Evolutionary conservation across 23 red algal species (phyloP), one percentile per base, ranked within the genome.

Genomic region (Gracilaria gracilis): DNA sequence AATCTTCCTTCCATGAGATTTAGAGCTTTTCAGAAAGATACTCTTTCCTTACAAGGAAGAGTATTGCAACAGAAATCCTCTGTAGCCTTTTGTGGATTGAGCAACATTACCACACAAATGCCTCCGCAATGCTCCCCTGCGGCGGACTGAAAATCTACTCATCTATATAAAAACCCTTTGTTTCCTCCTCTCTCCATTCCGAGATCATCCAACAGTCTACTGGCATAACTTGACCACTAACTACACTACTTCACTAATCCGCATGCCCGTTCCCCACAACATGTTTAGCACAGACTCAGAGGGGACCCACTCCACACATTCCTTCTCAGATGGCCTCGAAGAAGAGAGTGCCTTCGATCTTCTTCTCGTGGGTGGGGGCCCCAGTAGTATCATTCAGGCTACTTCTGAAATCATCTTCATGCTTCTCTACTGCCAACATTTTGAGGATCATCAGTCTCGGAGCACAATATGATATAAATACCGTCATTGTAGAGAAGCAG

Each of bases 401-500:
- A 77, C 35, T 44, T 79, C 71, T 2, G 85, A 89, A 57, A 79
- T 89, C 7, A 36, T 89, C 23, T 89, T 89, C 0, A 64, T 79
- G 85, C 13, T 89, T 17, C 51, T 89, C 6, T 89, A 89, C 58
- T 9, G 40, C 0, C 8, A 65, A 38, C 85, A 89, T 54, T 89
- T 89, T 33, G 69, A 89, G 21, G 69, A 48, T 1, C 38, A 76
- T 38, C 69, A 39, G 27, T 21, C 85, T 89, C 20, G 85, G 85
- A 21, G 85, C 85, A 21, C 67, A 48, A 2, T 89, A 89, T 40
- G n/a, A 57, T 16, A 75, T 89, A 24, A 36, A 48, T 29, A 77
- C 71, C 0, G 31, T 58, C 28, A 79, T 89, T 39, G 71, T 89
- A n/a, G 85, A 89, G 33, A 89, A 89, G 85, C 67, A 89, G 53